A percentile compares a stretch with the other conserved stretches of the same genome.
Conservation (phyloP, 1,284 basidiomycete species). For the Xerocomus nothofagi region DNA sequence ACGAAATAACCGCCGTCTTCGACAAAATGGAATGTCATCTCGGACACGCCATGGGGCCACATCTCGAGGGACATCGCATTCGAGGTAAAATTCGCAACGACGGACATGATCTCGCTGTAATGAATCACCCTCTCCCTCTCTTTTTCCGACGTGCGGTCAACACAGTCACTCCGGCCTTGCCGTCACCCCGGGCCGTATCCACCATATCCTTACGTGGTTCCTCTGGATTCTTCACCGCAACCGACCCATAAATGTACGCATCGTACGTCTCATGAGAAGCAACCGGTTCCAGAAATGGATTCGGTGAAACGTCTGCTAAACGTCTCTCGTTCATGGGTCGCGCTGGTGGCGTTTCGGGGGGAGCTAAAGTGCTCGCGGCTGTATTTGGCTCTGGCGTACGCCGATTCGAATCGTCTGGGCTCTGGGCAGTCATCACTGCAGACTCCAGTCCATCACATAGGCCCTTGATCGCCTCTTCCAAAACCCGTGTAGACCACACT, state of each 20-base stretch:
- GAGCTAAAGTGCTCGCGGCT: conserved; percentile 28
- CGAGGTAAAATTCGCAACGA: conserved; percentile 13
- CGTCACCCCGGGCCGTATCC: conserved; percentile 14
- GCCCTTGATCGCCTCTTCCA: conserved; percentile 67
- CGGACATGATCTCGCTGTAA: conserved; percentile 11
- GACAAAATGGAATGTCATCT: conserved; percentile 20
- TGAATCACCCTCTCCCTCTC: conserved; percentile 29
- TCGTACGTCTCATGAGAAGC: conserved; percentile 59
- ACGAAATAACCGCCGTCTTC: conserved; percentile 15
- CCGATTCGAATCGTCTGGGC: conserved; percentile 29
- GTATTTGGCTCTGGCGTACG: conserved; percentile 40
- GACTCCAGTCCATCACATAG: conserved; percentile 62
- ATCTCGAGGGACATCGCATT: too few species aligned
- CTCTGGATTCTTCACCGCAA: conserved; percentile 49
- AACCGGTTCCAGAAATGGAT: conserved; percentile 64
- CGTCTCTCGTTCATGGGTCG: conserved; percentile 30
- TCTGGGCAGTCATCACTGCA: conserved; percentile 16
- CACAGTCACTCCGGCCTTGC: conserved; percentile 46
- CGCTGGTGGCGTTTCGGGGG: conserved; percentile 52
- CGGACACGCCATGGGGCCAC: conserved; percentile 23
- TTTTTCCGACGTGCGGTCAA: conserved; percentile 65
- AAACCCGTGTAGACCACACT: conserved; percentile 64
- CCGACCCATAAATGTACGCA: conserved; percentile 55
- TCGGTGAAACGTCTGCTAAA: conserved; percentile 50
- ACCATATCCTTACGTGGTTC: conserved; percentile 25